These are phyloP conservation scores for Colletotrichum siamense DNA, from an alignment of 2,329 filamentous ascomycete species.

Conservation along the genomic window DNA sequence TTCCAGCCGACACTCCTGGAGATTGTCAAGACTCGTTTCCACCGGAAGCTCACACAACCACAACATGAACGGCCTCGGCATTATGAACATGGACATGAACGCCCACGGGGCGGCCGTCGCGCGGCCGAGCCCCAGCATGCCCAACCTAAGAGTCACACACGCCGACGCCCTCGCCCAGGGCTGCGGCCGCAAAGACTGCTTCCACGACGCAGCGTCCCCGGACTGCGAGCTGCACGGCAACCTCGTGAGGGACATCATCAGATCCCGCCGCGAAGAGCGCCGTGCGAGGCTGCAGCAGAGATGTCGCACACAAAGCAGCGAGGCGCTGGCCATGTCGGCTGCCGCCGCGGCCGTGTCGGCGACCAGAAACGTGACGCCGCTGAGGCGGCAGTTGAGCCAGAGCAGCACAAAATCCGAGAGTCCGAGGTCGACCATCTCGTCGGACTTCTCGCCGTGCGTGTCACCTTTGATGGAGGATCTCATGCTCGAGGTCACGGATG, in stretches of 20 bases:
- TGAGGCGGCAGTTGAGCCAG: slow-evolving; percentile 11
- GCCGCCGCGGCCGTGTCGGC: not conserved
- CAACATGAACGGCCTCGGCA: not conserved
- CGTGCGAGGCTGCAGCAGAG: slow-evolving; percentile 13
- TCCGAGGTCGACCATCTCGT: not conserved
- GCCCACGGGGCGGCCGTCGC: not conserved
- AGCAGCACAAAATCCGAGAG: slow-evolving; percentile 13
- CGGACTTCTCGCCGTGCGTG: slow-evolving; percentile 11
- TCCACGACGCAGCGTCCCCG: not conserved
- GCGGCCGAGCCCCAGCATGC: not conserved
- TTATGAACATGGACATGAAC: not conserved
- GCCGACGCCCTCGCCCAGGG: not conserved
- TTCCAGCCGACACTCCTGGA: not conserved
- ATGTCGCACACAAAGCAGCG: slow-evolving; percentile 4
- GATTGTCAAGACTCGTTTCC: not conserved
- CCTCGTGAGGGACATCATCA: slow-evolving; percentile 17
- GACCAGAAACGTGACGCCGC: slow-evolving; percentile 11
- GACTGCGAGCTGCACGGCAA: slow-evolving; percentile 11
- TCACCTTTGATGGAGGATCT: slow-evolving; percentile 19
- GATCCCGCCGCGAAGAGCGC: slow-evolving; percentile 6
- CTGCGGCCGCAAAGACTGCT: slow-evolving; percentile 4
- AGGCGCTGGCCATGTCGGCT: not conserved
- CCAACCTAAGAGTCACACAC: not conserved
- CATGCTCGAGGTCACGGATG: slow-evolving; percentile 15
- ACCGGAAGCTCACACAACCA: not conserved